Evolutionary conservation across 345 rosid species (phyloP).

Genomic region (Salix viminalis): DNA sequence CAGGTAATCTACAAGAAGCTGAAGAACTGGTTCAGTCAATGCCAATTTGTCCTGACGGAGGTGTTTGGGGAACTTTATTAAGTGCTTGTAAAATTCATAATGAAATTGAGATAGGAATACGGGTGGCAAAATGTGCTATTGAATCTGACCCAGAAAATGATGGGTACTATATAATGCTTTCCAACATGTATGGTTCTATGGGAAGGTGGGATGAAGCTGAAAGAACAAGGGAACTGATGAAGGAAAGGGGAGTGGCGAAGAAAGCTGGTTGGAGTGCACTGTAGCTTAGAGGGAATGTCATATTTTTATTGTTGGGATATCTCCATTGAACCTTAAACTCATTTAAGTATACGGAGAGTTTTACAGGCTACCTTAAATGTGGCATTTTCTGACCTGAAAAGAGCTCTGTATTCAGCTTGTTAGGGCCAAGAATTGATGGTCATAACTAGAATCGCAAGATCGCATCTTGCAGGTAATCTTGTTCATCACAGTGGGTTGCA

Average conservation of each 20-base stretch:
- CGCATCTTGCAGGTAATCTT: not conserved
- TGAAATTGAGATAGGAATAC: slow-evolving; percentile 49
- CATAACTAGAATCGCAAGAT: not conserved
- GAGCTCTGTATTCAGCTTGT: no score
- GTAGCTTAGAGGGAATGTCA: not conserved
- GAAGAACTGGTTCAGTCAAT: slow-evolving; percentile 53
- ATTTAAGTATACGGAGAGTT: not conserved
- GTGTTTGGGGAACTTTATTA: slow-evolving; percentile 62
- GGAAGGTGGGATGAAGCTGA: slow-evolving; percentile 62
- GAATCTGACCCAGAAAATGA: slow-evolving; percentile 52
- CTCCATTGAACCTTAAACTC: not conserved
- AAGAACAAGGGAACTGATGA: slow-evolving; percentile 49
- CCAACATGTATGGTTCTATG: slow-evolving; percentile 59
- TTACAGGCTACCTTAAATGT: not conserved
- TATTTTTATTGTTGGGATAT: slow-evolving; percentile 1
- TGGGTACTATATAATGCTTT: slow-evolving; percentile 53
- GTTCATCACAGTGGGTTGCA: not conserved
- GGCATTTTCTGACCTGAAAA: no score
- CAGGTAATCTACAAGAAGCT: slow-evolving; percentile 58
- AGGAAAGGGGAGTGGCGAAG: slow-evolving; percentile 44
- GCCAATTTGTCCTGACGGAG: slow-evolving; percentile 61
- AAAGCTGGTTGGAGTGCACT: slow-evolving; percentile 53
- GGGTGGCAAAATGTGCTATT: slow-evolving; percentile 54
- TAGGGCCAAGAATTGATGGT: no score
- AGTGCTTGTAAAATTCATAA: slow-evolving; percentile 50